Percentiles rank a stretch among this genome's conserved stretches.
These are phyloP conservation scores for Urtica urens DNA, from an alignment of 306 rosid species.

Conservation along the genomic window DNA sequence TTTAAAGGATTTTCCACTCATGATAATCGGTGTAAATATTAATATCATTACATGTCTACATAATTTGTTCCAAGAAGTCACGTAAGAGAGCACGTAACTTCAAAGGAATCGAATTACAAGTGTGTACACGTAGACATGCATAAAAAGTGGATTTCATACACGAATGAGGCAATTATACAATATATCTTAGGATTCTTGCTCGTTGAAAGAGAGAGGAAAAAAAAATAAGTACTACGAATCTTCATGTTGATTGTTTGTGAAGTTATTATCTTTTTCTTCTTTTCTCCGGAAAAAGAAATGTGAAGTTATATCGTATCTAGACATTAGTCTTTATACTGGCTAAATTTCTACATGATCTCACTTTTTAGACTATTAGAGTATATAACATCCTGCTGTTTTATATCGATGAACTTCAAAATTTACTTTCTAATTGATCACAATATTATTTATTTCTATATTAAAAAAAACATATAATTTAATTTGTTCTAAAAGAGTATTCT, in stretches of 20 bases:
- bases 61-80: constrained; percentile 12
- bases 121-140: neutral
- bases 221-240: neutral
- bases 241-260: neutral
- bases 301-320: no score
- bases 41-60: neutral
- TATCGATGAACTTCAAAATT: no score
- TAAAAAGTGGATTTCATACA: neutral
- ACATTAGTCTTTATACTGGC: neutral
- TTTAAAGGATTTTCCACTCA: neutral
- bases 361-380: neutral
- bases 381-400: neutral
- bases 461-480: no score
- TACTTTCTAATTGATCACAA: no score
- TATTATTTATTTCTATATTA: no score
- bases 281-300: no score
- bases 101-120: constrained; percentile 7
- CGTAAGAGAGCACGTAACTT: constrained; percentile 8
- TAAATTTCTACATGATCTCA: neutral
- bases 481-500: no score
- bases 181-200: constrained; percentile 2
- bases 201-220: no score
- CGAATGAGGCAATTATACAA: neutral
- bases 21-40: neutral
- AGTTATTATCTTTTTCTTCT: no score